Evolutionary conservation across 257 asterid species (phyloP), one percentile per base, ranked within the genome.

Genomic region (Nicotiana benthamiana): DNA sequence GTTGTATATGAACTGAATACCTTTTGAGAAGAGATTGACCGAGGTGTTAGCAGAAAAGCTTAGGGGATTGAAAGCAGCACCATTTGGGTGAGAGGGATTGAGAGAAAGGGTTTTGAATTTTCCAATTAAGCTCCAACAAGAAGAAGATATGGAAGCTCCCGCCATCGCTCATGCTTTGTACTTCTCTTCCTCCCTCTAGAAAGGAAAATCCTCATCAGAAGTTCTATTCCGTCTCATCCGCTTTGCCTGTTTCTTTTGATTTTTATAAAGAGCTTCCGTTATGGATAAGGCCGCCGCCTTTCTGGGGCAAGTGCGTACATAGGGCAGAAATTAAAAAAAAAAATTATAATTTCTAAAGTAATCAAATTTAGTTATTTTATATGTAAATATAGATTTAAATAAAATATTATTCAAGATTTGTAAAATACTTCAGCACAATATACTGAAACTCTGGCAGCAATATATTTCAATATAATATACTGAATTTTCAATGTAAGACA

Each of bases 11-110:
- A 34, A 77, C 36, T 26, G 9, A 12, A 79, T 67, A 95, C 98
- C 97, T 80, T 77, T 82, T 8, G 97, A 84, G 84, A 93, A 93
- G 43, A 91, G 84, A 79, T 68, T 86, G 77, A 83, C 13, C 3
- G 92, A 91, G 88, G 90, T 75, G 83, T 79, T 85, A 82, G 92
- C 87, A 15, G 97, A 93, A 81, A 93, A 91, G 88, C 93, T 89
- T 75, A 91, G 92, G n/a, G 93, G 88, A 84, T 82, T 91, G 79
- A 84, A 84, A n/a, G 92, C 75, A 54, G 82, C 57, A 40, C 32
- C 8, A 40, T 74, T 74, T 20, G 76, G 56, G 52, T 75, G 80
- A 12, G 79, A n/a, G 76, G 54, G 78, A 2, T 82, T 27, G 83
- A 93, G 92, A 48, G 94, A 88, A 30, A 95, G 92, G 43, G 81